Base-by-base conservation (phyloP, 1,139 yeast species). In the Blastobotrys buckinghamii region DNA sequence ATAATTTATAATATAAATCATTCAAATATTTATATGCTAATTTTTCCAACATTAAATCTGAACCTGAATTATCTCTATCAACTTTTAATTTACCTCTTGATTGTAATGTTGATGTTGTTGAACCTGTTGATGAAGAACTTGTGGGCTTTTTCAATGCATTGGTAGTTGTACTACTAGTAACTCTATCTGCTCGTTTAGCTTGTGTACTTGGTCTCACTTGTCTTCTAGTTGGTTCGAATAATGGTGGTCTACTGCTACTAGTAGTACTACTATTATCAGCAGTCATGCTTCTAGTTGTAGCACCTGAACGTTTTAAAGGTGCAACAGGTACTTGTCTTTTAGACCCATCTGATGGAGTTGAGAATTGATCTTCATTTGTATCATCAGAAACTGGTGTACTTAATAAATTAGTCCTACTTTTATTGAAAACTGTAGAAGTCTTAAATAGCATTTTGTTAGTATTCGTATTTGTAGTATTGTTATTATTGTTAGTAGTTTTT, bases 1-100 rank as follows among this genome's bases (percentile, higher is more conserved):
- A 92, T 55, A 88, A 75, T 9, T 73, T 69, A 12, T 77, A 71
- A 59, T 84, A 84, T 2, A 84, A 63, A 17, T 72, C 68, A 32
- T 78, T 64, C 27, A 84, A 60, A 49, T 75, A 73, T 20, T 75
- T 59, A 9, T 38, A 35, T 1, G 38, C 32, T 5, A 26, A 38
- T 6, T 35, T 33, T 20, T 44, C 35, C 4, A 5, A 3, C 32
- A 29, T 29, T 13, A 29, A 29, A 26, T 34, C 41, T 19, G 19
- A 24, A 9, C 17, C 19, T 26, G 36, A 3, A 4, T 19, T 30
- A 22, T 17, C 26, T n/a, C 22, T 3, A 7, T 35, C 37, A 26
- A 16, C 46, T 38, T 12, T 37, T 10, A 36, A 22, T 26, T 37
- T 41, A 37, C 15, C 41, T 27, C 40, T 41, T 24, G 17, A 32